Percentiles rank a stretch among this genome's conserved stretches.
Evolutionary conservation across 257 asterid species (phyloP).

Genomic region (Nicotiana obtusifolia): DNA sequence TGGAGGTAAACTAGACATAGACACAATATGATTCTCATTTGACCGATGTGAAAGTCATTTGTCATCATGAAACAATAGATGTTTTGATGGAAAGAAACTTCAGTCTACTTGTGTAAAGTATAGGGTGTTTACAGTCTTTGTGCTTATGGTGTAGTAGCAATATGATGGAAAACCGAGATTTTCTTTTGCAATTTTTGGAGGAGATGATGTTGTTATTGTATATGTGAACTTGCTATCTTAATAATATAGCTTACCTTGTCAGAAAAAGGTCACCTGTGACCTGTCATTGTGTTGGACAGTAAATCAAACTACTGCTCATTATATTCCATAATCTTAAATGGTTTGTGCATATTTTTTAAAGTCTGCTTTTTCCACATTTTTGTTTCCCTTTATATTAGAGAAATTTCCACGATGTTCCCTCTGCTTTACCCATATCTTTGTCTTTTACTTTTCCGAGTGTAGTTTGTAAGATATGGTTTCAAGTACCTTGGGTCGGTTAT

Average conservation of each 20-base stretch:
- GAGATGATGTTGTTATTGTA: neutral
- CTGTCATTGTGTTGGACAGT: no score
- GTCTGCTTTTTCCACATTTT: no score
- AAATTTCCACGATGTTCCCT: neutral
- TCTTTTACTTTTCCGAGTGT: neutral
- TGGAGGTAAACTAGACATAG: neutral
- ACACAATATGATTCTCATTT: neutral
- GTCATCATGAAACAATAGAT: no score
- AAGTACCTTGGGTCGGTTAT: no score
- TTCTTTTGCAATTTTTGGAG: neutral
- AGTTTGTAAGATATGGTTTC: neutral
- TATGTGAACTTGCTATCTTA: no score
- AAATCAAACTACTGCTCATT: no score
- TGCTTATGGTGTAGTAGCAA: neutral
- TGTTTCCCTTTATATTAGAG: neutral
- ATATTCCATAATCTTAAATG: no score
- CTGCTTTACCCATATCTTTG: neutral
- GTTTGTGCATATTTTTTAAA: no score
- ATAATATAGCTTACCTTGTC: no score
- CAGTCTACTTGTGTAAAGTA: neutral
- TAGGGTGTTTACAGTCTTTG: neutral
- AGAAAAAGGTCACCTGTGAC: no score
- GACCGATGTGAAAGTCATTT: neutral
- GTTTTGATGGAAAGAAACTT: no score
- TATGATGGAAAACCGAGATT: neutral